Evolutionary conservation across 371 early-diverging fungal species (phyloP), one percentile per base, ranked within the genome.

Genomic region (Nematocida sp.): DNA sequence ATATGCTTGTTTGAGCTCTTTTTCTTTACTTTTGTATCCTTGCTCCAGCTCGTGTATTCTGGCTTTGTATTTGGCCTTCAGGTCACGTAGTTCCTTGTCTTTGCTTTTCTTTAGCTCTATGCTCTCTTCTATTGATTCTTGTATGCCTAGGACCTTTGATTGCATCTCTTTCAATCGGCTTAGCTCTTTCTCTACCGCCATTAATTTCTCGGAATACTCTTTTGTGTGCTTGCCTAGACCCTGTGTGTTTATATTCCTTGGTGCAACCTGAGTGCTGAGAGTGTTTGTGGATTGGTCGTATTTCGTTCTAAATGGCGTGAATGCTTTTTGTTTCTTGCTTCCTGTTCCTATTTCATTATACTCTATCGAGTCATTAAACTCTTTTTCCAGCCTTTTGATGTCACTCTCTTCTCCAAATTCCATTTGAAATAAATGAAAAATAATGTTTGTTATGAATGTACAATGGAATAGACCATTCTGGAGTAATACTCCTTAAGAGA

Each of bases 111-210:
- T 40, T 21, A 65, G 45, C 9, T 76, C 66, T 47, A 78, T 58
- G 15, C 51, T 34, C 19, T 47, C 55, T 35, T 63, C 66, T 21
- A 78, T 40, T 47, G 63, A 76, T 29, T 57, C 63, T 32, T 76
- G 65, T n/a, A 66, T 62, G 23, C 34, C 41, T 15, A 78, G 47
- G 38, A 63, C 61, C 38, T 40, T 65, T 49, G 61, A 67, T 41
- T 78, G 79, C 29, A 61, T 27, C 19, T 78, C 79, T 53, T 75
- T 78, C n/a, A 78, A 62, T 15, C 63, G 58, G 19, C 45, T 62
- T 34, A 78, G 58, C 55, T 78, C 79, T 37, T 65, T 58, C 38
- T 75, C 66, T n/a, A 78, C 66, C 27, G 29, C 58, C 4, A 35
- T 62, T 3, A 75, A 53, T 40, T 76, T 65, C 21, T 29, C 38